Base-by-base conservation (phyloP, 2,329 filamentous ascomycete species). In the Xylariaceae sp. region DNA sequence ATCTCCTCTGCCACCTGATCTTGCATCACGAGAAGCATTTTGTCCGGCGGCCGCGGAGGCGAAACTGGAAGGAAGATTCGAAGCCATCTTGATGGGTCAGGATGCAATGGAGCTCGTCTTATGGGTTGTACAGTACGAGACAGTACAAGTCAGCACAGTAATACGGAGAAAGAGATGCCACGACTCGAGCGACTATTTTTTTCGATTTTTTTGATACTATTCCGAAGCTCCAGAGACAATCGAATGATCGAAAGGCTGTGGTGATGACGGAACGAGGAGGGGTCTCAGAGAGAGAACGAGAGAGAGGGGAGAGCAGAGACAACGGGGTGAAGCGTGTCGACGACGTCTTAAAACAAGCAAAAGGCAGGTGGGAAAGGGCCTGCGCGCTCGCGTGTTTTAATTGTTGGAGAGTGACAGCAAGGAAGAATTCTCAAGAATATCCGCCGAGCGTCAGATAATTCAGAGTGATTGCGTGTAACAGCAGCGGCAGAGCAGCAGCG, bases 1-100 rank as follows among this genome's bases (percentile, higher is more conserved):
- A 67, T 84, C 83, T 70, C 73, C 78, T 76, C 82, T 84, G 74
- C 74, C 77, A 73, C 80, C 83, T 76, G 75, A 76, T 77, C 80
- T 81, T 68, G 78, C 73, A 74, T 83, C 84, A 73, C 81, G 83
- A 76, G 73, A 85, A 73, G 80, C 77, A 69, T 82, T 86, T 75
- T 90, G 88, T 75, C 88, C 88, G 73, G 89, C 88, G 68, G 89
- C 89, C 70, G 89, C 89, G 72, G 89, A 91, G 73, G 89, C 89
- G 77, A 92, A 92, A 81, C 88, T 92, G 69, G 89, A 90, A 70
- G 88, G 86, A 75, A 91, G 83, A 78, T 88, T 87, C 73, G 86
- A 85, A 78, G 88, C 84, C 88, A 91, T 81, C 61, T 64, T 75
- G 61, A 55, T 34, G 54, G 54, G 11, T 15, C 44, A 45, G 45